Conservation (phyloP, 106 monocot species). For the Chionographis japonica region DNA sequence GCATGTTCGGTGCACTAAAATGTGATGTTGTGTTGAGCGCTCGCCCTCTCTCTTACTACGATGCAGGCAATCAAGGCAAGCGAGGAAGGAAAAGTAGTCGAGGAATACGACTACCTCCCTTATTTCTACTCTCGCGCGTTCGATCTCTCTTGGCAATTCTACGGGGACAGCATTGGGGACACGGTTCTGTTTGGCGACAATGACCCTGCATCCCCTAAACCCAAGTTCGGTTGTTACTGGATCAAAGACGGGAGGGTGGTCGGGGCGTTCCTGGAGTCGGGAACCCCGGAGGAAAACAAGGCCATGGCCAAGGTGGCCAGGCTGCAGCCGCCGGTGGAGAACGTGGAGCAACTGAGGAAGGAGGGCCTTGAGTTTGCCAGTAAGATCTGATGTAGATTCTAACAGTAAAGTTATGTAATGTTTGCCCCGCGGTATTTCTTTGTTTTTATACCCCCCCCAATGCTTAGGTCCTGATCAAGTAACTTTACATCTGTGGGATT, state of each 20-base stretch:
- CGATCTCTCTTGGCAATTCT: slow-evolving; percentile 66
- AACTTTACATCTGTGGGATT: too few species aligned
- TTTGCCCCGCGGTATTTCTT: too few species aligned
- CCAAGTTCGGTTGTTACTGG: slow-evolving; percentile 66
- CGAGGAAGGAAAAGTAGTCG: slow-evolving; percentile 27
- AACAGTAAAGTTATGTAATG: neutral
- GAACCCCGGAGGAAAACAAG: slow-evolving; percentile 66
- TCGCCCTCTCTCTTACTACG: neutral
- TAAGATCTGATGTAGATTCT: slow-evolving; percentile 28
- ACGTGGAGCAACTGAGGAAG: slow-evolving; percentile 26
- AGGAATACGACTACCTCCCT: slow-evolving; percentile 64
- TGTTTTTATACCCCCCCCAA: too few species aligned
- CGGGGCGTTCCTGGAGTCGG: slow-evolving; percentile 50
- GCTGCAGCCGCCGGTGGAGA: slow-evolving; percentile 28
- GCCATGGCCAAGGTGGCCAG: slow-evolving; percentile 54
- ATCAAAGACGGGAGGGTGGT: slow-evolving; percentile 60
- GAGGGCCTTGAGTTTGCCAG: slow-evolving; percentile 48
- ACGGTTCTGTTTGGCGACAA: slow-evolving; percentile 55
- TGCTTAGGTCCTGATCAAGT: too few species aligned
- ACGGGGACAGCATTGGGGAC: slow-evolving; percentile 62
- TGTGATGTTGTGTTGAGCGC: neutral
- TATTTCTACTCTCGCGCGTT: slow-evolving; percentile 65
- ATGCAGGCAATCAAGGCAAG: slow-evolving; percentile 58
- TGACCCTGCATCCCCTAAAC: slow-evolving; percentile 41
- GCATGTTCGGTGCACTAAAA: too few species aligned